Evolutionary conservation across 2,329 filamentous ascomycete species (phyloP), one percentile per base, ranked within the genome.

Genomic region (Sporothrix sp.): DNA sequence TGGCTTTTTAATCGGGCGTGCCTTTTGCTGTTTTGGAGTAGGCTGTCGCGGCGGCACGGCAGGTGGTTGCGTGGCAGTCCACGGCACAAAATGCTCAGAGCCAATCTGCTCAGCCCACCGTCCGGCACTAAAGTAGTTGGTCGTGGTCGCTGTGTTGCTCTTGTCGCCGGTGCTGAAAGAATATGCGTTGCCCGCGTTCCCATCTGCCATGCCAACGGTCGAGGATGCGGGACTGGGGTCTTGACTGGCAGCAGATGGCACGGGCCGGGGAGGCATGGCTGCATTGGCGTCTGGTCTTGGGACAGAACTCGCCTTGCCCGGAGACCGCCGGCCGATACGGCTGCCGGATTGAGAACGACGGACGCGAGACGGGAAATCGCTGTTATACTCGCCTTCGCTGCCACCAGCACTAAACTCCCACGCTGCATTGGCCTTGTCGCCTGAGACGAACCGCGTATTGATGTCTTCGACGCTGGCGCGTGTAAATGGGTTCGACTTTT

Each of bases 381-480:
- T 32, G 57, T 59, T 45, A 50, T 58, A 36, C 56, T 66, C 59
- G 14, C 51, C 58, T 18, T 58, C 56, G 9, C 60, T 60, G 30
- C 65, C 66, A 5, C 76, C 75, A 11, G 76, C 76, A 49, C 65
- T 76, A 55, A 80, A 80, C 50, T 73, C 66, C 71, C 70, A 77
- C 18, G 61, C 61, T 23, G 65, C 62, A 30, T 66, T 63, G 5
- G 66, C 57, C 38, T 66, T 62, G 18, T 79, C 72, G 13, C 73
- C 71, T 4, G 74, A 67, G 18, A 71, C 72, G 62, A 83, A 83
- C 35, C 67, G 75, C 16, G 79, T 82, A 62, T 79, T 78, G 57
- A 83, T 82, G 47, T 75, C 78, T 51, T 83, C 78, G 18, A 74
- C 66, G 57, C 75, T 81, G 51, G 64, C 72, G 53, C 71, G 71